phyloP scores from a whole-genome alignment of 129 eudicot species.

The Helichrysum umbraculigerum region DNA sequence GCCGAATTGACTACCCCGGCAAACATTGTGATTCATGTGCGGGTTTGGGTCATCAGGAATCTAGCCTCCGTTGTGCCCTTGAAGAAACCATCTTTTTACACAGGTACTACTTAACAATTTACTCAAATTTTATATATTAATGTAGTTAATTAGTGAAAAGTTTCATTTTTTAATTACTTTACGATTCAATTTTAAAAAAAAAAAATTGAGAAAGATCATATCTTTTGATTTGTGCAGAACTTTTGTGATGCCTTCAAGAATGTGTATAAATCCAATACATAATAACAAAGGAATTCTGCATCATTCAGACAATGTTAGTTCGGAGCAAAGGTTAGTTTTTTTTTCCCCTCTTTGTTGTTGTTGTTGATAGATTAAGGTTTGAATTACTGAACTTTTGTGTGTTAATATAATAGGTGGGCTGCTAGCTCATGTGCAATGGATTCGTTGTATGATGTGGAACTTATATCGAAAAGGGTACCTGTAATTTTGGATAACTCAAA shows the following conservation, averaged over 20 bases:
- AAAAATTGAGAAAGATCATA: not conserved
- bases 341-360: not conserved
- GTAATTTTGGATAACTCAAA: slow-evolving; percentile 87
- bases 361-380: not conserved
- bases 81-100: slow-evolving; percentile 85
- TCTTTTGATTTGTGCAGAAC: slow-evolving; percentile 60
- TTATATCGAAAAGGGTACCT: slow-evolving; percentile 73
- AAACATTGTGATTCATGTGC: slow-evolving; percentile 89
- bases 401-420: slow-evolving; percentile 58
- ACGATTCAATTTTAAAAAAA: not conserved
- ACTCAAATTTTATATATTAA: not conserved
- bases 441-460: slow-evolving; percentile 79
- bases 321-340: slow-evolving; percentile 63
- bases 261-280: slow-evolving; percentile 94
- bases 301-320: slow-evolving; percentile 45
- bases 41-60: slow-evolving; percentile 96
- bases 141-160: too few relatives aligned
- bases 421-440: slow-evolving; percentile 87
- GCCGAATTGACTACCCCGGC: slow-evolving; percentile 86
- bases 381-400: not conserved
- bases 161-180: not conserved
- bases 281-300: slow-evolving; percentile 87
- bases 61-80: slow-evolving; percentile 97
- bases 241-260: slow-evolving; percentile 97
- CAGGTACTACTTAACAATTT: slow-evolving; percentile 45